Evolutionary conservation across 192 early-diverging fungal species (phyloP), one percentile per base, ranked within the genome.

Genomic region (Linnemannia hyalina): DNA sequence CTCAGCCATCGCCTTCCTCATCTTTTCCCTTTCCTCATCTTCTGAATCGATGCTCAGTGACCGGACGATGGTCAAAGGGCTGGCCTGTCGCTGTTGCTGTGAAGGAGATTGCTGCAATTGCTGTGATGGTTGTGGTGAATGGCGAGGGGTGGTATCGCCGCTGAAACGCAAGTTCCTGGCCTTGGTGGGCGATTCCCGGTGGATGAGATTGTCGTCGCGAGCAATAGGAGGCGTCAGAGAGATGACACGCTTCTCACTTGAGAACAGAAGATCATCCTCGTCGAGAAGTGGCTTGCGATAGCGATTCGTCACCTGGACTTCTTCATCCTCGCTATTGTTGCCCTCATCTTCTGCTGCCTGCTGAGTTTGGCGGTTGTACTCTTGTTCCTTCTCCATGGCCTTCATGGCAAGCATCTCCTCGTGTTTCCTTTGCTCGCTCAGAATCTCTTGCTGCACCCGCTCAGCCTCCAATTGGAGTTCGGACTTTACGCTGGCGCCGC

Each of bases 191-290:
- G 84, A 72, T 32, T 47, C 70, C 18, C 82, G 81, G n/a, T 47
- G 20, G 16, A 52, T 49, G 69, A 49, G 57, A 38, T 81, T 38
- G 36, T 85, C 77, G 63, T 88, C 88, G 36, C 89, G 89, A 68
- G 91, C 91, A 68, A 90, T 89, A 16, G 87, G 70, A 6, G 91
- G 91, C 6, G 91, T 92, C 0, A 92, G 68, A 6, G 91, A 90
- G 40, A 92, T 90, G 20, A 89, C 89, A 16, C 90, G 90, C 6
- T 89, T 88, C 70, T 91, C 90, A 1, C 71, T 35, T 26, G 73
- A 78, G 71, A 80, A 41, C 13, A 86, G 68, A 35, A 86, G 71
- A 35, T 86, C 84, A 47, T 77, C 78, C 55, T 85, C 84, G 35
- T 86, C 84, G 5, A 86, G 49, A 15, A 86, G 71, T 23, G 84